phyloP scores from a whole-genome alignment of 2,329 filamentous ascomycete genomes.

The Plenodomus tracheiphilus region DNA sequence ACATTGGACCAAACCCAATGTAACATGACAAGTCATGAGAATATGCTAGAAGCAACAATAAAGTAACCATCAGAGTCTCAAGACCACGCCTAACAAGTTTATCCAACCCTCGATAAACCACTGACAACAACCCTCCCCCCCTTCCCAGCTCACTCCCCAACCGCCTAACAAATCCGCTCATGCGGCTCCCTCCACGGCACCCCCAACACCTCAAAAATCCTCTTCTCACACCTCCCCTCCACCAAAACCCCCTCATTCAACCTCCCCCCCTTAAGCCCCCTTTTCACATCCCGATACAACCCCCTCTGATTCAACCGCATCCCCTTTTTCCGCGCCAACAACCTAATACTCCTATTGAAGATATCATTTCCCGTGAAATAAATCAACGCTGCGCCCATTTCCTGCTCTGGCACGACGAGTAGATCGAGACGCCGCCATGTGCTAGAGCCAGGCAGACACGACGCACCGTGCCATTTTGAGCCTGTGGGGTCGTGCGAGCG shows the following conservation, averaged over 20 bases:
- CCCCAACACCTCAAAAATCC: conserved; percentile 78
- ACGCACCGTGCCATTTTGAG: conserved; percentile 89
- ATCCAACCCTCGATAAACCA: too few relatives aligned
- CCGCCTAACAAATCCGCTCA: conserved; percentile 34
- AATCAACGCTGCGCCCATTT: conserved; percentile 83
- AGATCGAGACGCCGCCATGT: conserved; percentile 84
- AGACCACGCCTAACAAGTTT: too few relatives aligned
- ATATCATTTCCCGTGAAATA: conserved; percentile 97
- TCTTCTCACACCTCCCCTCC: conserved; percentile 74
- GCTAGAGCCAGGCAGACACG: conserved; percentile 61
- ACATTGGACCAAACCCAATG: too few relatives aligned
- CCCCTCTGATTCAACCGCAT: conserved; percentile 87
- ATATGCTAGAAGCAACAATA: too few relatives aligned
- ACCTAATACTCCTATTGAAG: conserved; percentile 84
- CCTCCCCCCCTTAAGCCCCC: conserved; percentile 61
- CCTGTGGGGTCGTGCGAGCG: conserved; percentile 55
- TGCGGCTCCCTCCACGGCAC: conserved; percentile 75
- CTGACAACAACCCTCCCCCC: background rate
- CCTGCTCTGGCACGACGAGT: conserved; percentile 75
- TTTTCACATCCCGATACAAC: conserved; percentile 71
- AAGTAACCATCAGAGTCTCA: too few relatives aligned
- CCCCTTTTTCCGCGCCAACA: conserved; percentile 76
- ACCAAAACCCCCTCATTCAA: conserved; percentile 70
- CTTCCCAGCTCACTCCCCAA: background rate
- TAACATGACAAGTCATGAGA: too few relatives aligned